Evolutionary conservation across 108 stramenopile genomes (phyloP).

Genomic region (Cylindrotheca fusiformis): DNA sequence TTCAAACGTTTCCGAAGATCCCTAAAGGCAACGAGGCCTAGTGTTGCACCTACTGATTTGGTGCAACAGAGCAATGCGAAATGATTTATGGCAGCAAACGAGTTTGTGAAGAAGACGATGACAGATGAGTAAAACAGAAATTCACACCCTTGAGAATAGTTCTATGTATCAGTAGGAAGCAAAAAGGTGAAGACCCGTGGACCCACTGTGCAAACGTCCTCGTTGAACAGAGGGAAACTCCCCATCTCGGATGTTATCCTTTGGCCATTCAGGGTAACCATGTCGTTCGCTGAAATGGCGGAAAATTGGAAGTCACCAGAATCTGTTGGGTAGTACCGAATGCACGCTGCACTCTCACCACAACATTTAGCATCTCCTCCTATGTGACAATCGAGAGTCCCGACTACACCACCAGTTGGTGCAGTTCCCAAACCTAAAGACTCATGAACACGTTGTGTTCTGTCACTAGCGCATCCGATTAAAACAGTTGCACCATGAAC

Average conservation of each 20-base stretch:
- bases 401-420: constrained; percentile 64
- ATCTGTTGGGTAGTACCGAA: constrained; percentile 51
- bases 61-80: constrained; percentile 76
- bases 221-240: constrained; percentile 59
- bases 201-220: constrained; percentile 79
- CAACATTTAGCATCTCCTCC: constrained; percentile 69
- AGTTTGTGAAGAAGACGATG: constrained; percentile 36
- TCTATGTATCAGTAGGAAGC: constrained; percentile 28
- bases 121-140: constrained; percentile 35
- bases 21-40: constrained; percentile 76
- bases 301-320: constrained; percentile 57
- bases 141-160: neutral
- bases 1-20: constrained; percentile 85
- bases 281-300: constrained; percentile 63
- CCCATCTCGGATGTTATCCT: constrained; percentile 69
- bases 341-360: constrained; percentile 61
- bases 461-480: constrained; percentile 59
- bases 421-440: constrained; percentile 32
- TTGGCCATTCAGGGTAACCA: constrained; percentile 79
- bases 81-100: constrained; percentile 65
- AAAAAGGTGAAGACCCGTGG: constrained; percentile 80
- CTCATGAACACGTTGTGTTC: constrained; percentile 31
- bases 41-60: constrained; percentile 85
- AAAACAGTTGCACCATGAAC: constrained; percentile 59
- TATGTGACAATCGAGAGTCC: constrained; percentile 72